Base-by-base conservation (phyloP, 495 filamentous ascomycete species). In the Stereocaulon alpinum region DNA sequence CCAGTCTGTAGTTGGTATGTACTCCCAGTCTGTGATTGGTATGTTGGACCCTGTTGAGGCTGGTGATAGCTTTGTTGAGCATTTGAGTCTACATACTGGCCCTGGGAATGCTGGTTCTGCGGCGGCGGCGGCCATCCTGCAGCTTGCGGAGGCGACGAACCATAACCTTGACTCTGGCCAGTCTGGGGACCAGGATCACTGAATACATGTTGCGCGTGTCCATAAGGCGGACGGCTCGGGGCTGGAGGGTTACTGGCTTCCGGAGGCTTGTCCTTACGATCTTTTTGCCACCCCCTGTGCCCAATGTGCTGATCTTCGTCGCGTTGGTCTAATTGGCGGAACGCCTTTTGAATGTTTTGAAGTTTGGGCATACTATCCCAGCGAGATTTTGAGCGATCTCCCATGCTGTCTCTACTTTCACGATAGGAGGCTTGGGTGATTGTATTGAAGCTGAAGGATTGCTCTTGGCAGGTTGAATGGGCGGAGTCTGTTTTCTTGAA, bases 191-290 rank as follows among this genome's bases (percentile, higher is more conserved):
- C 55, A 37, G 55, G 55, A 40, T 57, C 42, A 6, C 24, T 22
- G 3, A 34, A 5, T 17, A n/a, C 6, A 17, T 40, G 55, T 4
- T 40, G 42, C 47, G 41, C 7, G 17, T 47, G 47, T 6, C 27
- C 17, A 18, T 43, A 45, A 11, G 55, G n/a, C 44, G 29, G 55
- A 57, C 42, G 42, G 55, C n/a, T 32, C 27, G 55, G 29, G 30
- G 49, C 12, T 34, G 48, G 55, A 18, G 55, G 42, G 47, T 47
- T 42, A 5, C 10, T 47, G 42, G 42, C 42, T 20, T 30, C 24
- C 29, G 42, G 17, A 56, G 27, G 55, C n/a, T 34, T 22, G 3
- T 17, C 24, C 10, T 56, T 45, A 18, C 55, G 55, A 2, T 4
- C 1, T 47, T 7, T 40, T 32, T 56, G 41, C 29, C 14, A 9